phyloP scores from a whole-genome alignment of 2,329 filamentous ascomycete species.

The Zasmidium angulare region DNA sequence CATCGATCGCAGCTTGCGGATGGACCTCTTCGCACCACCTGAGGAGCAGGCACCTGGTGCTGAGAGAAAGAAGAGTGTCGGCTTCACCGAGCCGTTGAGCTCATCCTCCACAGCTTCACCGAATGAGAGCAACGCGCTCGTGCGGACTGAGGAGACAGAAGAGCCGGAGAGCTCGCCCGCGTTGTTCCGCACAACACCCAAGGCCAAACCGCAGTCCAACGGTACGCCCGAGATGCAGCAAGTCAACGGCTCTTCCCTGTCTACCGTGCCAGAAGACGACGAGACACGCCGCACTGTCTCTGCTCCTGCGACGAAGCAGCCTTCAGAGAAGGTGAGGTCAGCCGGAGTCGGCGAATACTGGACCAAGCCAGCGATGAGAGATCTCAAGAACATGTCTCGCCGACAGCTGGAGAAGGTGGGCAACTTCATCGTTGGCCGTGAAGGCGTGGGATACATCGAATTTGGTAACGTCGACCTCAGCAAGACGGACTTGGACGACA shows the following conservation, averaged over 20 bases:
- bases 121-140: slow-evolving; percentile 45
- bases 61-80: slow-evolving; percentile 75
- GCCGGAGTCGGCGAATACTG: slow-evolving; percentile 73
- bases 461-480: slow-evolving; percentile 75
- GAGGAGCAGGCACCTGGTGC: slow-evolving; percentile 11
- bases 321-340: slow-evolving; percentile 16
- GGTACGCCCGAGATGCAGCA: slow-evolving; percentile 65
- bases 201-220: slow-evolving; percentile 38
- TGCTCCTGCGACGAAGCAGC: slow-evolving; percentile 22
- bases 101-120: slow-evolving; percentile 42
- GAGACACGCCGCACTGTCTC: slow-evolving; percentile 31
- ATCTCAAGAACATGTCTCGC: slow-evolving; percentile 76
- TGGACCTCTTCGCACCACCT: slow-evolving; percentile 55
- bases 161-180: slow-evolving; percentile 56
- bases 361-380: slow-evolving; percentile 74
- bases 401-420: slow-evolving; percentile 73
- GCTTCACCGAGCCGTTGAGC: slow-evolving; percentile 72
- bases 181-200: slow-evolving; percentile 46
- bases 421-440: slow-evolving; percentile 78
- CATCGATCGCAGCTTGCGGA: slow-evolving; percentile 84
- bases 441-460: slow-evolving; percentile 75
- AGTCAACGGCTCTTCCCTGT: slow-evolving; percentile 53
- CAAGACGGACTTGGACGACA: slow-evolving; percentile 73
- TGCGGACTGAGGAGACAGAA: slow-evolving; percentile 47
- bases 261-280: slow-evolving; percentile 74